Evolutionary conservation across 1,284 basidiomycete species (phyloP).

Genomic region (Leucoagaricus sp.): DNA sequence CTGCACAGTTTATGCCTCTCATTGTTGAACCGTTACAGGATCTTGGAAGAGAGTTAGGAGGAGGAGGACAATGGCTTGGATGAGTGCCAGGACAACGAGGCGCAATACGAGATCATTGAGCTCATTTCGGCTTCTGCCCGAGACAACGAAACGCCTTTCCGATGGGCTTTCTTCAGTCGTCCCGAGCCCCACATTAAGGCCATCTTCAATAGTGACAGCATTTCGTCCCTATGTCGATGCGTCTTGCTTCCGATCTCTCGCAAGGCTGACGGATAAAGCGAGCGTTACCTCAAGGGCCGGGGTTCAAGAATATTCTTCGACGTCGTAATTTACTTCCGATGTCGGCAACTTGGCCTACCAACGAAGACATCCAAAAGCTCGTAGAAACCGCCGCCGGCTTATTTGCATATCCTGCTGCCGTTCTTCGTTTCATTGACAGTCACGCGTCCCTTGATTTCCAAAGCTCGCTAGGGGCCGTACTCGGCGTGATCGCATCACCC

Average conservation of each 20-base stretch:
- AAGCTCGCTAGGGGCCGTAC: background rate
- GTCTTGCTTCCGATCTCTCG: background rate
- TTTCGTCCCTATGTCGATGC: background rate
- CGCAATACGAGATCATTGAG: background rate
- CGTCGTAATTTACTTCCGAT: background rate
- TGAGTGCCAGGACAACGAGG: slow-evolving; percentile 6
- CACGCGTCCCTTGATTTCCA: background rate
- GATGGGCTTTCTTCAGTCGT: slow-evolving; percentile 6
- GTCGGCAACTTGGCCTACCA: slow-evolving; percentile 6
- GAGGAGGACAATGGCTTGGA: slow-evolving; percentile 11
- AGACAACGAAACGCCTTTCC: background rate
- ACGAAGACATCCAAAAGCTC: slow-evolving; percentile 2
- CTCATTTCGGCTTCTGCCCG: background rate
- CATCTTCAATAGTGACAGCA: background rate
- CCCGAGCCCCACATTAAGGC: slow-evolving; percentile 2
- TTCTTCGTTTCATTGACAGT: slow-evolving; percentile 1
- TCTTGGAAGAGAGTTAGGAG: background rate
- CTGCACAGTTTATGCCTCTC: background rate
- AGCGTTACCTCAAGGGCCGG: background rate
- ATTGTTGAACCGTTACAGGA: slow-evolving; percentile 5
- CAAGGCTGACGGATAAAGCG: slow-evolving; percentile 2
- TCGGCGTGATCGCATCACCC: background rate
- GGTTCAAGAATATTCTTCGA: slow-evolving; percentile 5
- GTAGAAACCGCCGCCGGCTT: slow-evolving; percentile 5
- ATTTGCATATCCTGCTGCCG: slow-evolving; percentile 11